These are phyloP conservation scores for Eimeria brunetti DNA, from an alignment of 169 alveolate genomes.

Conservation along the genomic window DNA sequence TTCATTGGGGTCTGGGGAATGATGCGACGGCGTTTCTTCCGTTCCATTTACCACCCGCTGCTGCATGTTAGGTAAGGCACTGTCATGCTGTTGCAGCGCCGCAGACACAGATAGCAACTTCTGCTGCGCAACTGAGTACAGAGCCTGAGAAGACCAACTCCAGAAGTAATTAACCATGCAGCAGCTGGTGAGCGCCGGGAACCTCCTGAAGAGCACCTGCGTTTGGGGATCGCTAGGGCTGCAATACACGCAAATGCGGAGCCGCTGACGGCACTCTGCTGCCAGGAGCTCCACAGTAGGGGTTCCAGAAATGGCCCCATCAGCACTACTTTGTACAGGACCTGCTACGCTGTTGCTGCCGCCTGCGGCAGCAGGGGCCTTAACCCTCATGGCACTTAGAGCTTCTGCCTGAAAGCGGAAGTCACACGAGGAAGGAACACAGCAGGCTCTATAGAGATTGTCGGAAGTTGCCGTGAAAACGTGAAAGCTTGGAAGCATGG, in stretches of 20 bases:
- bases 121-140: slow-evolving; percentile 82
- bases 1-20: neutral
- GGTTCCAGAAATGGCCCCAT: neutral
- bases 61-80: slow-evolving; percentile 21
- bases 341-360: neutral
- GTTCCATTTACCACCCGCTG: neutral
- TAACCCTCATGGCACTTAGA: slow-evolving; percentile 25
- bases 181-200: slow-evolving; percentile 97
- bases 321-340: neutral
- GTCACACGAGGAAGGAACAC: neutral
- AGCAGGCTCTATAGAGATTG: neutral
- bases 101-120: slow-evolving; percentile 38
- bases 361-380: neutral
- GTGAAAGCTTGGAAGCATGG: neutral
- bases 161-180: slow-evolving; percentile 98
- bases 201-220: slow-evolving; percentile 86
- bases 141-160: slow-evolving; percentile 93
- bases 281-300: slow-evolving; percentile 31
- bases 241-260: slow-evolving; percentile 47
- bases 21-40: neutral
- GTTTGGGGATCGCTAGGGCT: slow-evolving; percentile 66
- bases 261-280: slow-evolving; percentile 66
- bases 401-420: slow-evolving; percentile 60
- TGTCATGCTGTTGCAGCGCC: slow-evolving; percentile 50
- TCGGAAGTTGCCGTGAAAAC: neutral